phyloP scores from a whole-genome alignment of 805 yeast species.

The Wickerhamomyces ciferrii region DNA sequence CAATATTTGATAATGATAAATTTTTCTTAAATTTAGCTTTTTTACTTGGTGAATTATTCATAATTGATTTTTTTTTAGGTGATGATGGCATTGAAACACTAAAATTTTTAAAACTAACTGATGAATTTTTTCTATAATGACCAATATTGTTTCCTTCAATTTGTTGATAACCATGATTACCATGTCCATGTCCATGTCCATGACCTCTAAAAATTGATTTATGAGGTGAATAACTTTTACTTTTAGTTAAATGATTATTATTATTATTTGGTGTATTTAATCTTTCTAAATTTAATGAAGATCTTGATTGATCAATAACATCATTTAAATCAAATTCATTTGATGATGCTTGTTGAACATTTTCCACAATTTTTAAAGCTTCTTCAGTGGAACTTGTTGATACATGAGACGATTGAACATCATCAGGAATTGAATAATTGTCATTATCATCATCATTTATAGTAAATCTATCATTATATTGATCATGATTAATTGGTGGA shows the following conservation, averaged over 20 bases:
- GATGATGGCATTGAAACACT: slow-evolving; percentile 16
- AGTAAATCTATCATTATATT: background rate
- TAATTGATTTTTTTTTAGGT: slow-evolving; percentile 11
- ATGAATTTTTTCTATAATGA: slow-evolving; percentile 2
- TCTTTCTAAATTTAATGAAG: slow-evolving; percentile 12
- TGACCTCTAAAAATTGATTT: slow-evolving; percentile 17
- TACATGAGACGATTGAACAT: slow-evolving; percentile 4
- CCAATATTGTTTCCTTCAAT: slow-evolving; percentile 10
- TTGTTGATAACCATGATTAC: no score
- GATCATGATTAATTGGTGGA: background rate
- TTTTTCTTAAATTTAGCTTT: slow-evolving; percentile 15
- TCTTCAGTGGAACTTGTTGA: slow-evolving; percentile 15
- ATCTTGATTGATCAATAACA: slow-evolving; percentile 15
- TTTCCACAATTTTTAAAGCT: slow-evolving; percentile 16
- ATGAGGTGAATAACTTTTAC: slow-evolving; percentile 18
- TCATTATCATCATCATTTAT: background rate
- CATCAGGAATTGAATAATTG: background rate
- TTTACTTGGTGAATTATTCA: slow-evolving; percentile 9
- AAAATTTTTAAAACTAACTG: slow-evolving; percentile 6
- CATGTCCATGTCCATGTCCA: no score
- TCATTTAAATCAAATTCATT: slow-evolving; percentile 2
- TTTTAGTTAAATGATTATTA: slow-evolving; percentile 5
- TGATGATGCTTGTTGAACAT: slow-evolving; percentile 5
- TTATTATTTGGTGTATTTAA: slow-evolving; percentile 3
- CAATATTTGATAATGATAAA: slow-evolving; percentile 20